Percentiles rank a stretch among this genome's conserved stretches.
Evolutionary conservation across 2,329 filamentous ascomycete species (phyloP).

Genomic region (Chaetomium strumarium): DNA sequence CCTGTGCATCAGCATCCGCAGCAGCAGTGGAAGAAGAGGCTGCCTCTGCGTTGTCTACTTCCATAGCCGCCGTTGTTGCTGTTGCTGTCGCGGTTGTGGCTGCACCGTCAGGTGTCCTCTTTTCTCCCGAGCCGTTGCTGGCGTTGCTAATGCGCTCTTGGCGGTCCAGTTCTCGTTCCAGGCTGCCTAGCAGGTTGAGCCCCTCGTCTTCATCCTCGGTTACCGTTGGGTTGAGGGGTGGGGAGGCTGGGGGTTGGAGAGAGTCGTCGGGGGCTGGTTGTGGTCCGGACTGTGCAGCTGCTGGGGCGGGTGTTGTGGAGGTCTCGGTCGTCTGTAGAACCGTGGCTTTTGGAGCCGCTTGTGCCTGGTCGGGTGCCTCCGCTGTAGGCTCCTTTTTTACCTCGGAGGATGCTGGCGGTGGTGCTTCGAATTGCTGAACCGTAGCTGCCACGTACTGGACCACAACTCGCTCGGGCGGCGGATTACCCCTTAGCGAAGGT

Average conservation of each 20-base stretch:
- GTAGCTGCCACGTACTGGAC: background rate
- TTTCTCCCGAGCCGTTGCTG: background rate
- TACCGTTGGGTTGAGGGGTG: constrained; percentile 20
- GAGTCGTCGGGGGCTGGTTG: background rate
- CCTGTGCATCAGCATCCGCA: background rate
- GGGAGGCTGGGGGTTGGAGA: constrained; percentile 15
- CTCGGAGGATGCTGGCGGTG: background rate
- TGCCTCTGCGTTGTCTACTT: background rate
- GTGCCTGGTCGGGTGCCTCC: background rate
- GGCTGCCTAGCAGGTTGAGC: constrained; percentile 40
- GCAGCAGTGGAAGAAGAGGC: background rate
- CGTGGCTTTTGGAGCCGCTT: background rate
- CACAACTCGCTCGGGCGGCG: background rate
- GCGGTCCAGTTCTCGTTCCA: constrained; percentile 41
- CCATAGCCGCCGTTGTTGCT: background rate
- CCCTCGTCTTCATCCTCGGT: constrained; percentile 33
- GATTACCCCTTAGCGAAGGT: background rate
- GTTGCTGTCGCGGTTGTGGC: background rate
- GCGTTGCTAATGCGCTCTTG: constrained; percentile 27
- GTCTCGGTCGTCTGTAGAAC: background rate
- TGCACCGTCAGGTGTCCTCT: background rate
- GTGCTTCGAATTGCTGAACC: background rate
- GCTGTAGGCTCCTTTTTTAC: background rate
- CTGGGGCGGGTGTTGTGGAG: background rate
- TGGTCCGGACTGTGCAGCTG: background rate